These are phyloP conservation scores for Dryas integrifolia DNA, from an alignment of 331 rosid species.

Conservation along the genomic window DNA sequence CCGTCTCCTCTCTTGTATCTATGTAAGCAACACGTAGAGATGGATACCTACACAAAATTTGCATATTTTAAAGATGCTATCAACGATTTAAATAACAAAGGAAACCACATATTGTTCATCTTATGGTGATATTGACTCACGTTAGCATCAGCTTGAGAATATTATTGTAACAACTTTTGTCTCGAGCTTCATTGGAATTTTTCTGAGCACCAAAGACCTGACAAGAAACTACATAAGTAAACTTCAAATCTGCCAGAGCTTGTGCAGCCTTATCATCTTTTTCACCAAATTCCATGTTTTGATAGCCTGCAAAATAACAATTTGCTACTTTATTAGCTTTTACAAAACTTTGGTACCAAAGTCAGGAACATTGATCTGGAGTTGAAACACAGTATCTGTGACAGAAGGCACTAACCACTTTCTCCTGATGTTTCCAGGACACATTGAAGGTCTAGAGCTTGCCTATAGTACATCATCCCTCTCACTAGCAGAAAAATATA, in stretches of 20 bases:
- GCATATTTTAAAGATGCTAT: constrained; percentile 27
- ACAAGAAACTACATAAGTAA: constrained; percentile 95
- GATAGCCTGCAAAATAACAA: constrained; percentile 44
- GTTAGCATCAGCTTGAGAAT: constrained; percentile 77
- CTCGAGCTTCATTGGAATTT: constrained; percentile 49
- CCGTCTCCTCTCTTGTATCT: constrained; percentile 67
- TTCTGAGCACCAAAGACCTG: constrained; percentile 82
- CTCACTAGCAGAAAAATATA: constrained; percentile 59
- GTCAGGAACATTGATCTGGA: constrained; percentile 13
- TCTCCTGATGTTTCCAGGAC: constrained; percentile 58
- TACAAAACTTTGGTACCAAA: constrained; percentile 13
- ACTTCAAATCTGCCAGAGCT: constrained; percentile 89
- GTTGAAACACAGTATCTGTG: constrained; percentile 16
- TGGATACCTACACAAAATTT: constrained; percentile 48
- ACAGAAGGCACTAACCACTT: constrained; percentile 48
- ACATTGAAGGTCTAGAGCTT: constrained; percentile 73
- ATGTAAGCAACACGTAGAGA: constrained; percentile 94
- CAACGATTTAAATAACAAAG: constrained; percentile 15
- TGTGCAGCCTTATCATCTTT: constrained; percentile 39
- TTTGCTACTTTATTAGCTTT: constrained; percentile 1
- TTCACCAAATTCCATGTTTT: constrained; percentile 22
- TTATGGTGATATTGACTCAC: constrained; percentile 50
- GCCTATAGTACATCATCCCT: constrained; percentile 95
- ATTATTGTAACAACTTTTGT: constrained; percentile 55
- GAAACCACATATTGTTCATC: constrained; percentile 8